Evolutionary conservation across 768 basidiomycete genomes (phyloP).

Genomic region (Chalciporus pseudorubinellus): DNA sequence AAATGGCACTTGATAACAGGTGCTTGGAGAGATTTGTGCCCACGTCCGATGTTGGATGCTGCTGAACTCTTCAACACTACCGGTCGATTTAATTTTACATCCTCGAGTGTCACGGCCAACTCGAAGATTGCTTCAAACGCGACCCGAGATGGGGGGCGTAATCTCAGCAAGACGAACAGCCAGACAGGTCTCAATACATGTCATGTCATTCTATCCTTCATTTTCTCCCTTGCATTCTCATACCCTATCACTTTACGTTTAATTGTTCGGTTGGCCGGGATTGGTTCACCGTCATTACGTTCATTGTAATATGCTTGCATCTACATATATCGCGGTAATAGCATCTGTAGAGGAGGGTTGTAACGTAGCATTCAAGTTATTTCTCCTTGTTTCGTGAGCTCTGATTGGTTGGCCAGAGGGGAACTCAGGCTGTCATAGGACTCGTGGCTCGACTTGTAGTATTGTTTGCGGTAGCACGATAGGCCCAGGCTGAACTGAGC

Average conservation of each 20-base stretch:
- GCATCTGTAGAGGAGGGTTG: too few species aligned
- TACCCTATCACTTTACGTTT: not conserved
- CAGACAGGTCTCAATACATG: constrained; percentile 14
- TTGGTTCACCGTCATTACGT: not conserved
- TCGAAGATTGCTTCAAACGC: not conserved
- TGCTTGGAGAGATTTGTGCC: constrained; percentile 22
- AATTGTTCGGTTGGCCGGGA: not conserved
- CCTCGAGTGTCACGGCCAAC: not conserved
- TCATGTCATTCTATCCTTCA: constrained; percentile 5
- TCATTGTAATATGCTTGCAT: not conserved
- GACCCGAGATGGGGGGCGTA: not conserved
- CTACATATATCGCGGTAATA: too few species aligned
- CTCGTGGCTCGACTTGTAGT: too few species aligned
- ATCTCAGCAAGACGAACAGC: constrained; percentile 4
- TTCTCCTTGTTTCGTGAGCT: too few species aligned
- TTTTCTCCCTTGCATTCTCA: not conserved
- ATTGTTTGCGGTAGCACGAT: too few species aligned
- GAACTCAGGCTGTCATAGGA: too few species aligned
- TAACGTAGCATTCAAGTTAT: too few species aligned
- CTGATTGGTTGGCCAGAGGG: too few species aligned
- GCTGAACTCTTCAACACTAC: constrained; percentile 16
- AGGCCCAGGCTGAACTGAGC: too few species aligned
- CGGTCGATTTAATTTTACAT: constrained; percentile 17
- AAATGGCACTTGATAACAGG: constrained; percentile 6
- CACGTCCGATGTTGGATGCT: constrained; percentile 15